Base-by-base conservation (phyloP, 73 alveolate genomes). In the Breviolum minutum region DNA sequence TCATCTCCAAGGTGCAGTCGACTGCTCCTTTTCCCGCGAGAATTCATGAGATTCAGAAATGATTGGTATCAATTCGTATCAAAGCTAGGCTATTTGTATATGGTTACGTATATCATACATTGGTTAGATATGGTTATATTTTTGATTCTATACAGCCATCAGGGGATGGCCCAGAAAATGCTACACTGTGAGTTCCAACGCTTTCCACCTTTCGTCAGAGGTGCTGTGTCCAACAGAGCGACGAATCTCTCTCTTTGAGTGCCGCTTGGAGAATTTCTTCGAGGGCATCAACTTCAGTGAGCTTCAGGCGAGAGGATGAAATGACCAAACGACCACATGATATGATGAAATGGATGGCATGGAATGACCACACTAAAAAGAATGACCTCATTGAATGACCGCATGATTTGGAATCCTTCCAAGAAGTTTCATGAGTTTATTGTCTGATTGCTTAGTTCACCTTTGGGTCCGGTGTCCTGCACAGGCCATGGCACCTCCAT, bases 211-310 rank as follows among this genome's bases (percentile, higher is more conserved):
- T 74, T 29, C 84, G 54, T 10, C 29, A 30, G 70, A 89, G 96
- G 98, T 92, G 66, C 89, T 92, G 26, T 92, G 98, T 80, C 98
- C 98, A 5, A 80, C 29, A 54, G 98, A 92, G 80, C 98, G 98
- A 8, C 98, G 98, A 30, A 92, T 92, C 89, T 71, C 91, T 27
- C 63, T 68, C 90, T 92, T 74, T 80, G 98, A 92, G 69, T 92
- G 98, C 90, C 89, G 87, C 66, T 84, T 92, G 81, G 98, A 92
- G 22, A 80, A 92, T 40, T 92, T 92, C 81, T 92, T 92, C 29
- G 26, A 29, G 24, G 98, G 98, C 66, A 63, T 92, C 91, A 81
- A 92, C 30, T 92, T 92, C 98, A 92, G 90, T 66, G 89, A 81
- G 54, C 80, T 92, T n/a, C 98, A 92, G 96, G 96, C 92, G 76